Percentiles rank a stretch among this genome's conserved stretches.
Conservation (phyloP, 192 early-diverging fungal genomes). For the Physocladia obscura region DNA sequence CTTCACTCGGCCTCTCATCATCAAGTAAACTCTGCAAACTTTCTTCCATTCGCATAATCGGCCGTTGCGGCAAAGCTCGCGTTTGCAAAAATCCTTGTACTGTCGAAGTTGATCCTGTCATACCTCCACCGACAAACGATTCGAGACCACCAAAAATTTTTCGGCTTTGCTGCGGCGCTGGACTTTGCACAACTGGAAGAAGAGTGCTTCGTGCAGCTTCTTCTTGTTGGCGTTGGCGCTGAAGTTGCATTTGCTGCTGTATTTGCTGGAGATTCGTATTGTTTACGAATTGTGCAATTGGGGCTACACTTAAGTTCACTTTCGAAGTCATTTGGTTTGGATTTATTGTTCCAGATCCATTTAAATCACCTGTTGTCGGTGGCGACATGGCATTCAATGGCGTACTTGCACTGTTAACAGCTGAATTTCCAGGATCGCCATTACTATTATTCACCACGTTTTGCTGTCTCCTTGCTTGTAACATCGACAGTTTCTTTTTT, state of each 20-base stretch:
- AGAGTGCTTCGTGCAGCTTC: neutral
- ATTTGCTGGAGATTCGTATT: neutral
- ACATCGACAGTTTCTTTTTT: neutral
- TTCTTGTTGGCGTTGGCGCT: neutral
- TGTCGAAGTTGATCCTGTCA: neutral
- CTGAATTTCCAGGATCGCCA: neutral
- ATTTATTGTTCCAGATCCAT: neutral
- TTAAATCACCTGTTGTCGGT: neutral
- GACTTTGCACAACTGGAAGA: neutral
- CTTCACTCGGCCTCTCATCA: neutral
- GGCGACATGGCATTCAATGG: neutral
- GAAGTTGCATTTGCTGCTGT: neutral
- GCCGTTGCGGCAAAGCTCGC: neutral
- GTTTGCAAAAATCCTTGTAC: constrained; percentile 1
- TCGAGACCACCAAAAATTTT: constrained; percentile 15
- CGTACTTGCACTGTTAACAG: neutral
- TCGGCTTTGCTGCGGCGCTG: constrained; percentile 12
- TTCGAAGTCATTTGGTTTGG: neutral
- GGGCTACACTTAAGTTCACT: neutral
- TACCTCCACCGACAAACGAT: neutral
- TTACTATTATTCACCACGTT: no score
- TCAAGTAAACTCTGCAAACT: neutral
- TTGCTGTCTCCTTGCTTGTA: neutral
- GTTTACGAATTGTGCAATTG: neutral
- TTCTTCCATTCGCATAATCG: neutral